Evolutionary conservation across 2,329 filamentous ascomycete genomes (phyloP).

Genomic region (Aspergillus costaricaensis): DNA sequence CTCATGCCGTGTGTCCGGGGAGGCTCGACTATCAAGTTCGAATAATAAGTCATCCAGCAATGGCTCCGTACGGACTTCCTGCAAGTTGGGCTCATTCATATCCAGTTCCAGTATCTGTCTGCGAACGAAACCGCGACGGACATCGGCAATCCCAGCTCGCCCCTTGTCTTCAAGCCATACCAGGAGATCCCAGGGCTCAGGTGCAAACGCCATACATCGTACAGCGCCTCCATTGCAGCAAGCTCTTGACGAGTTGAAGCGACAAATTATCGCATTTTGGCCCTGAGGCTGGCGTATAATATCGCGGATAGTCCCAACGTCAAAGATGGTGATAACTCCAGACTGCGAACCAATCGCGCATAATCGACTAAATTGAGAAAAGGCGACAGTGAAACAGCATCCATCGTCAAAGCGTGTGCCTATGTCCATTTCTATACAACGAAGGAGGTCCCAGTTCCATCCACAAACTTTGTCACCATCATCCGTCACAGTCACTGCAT

Average conservation of each 20-base stretch:
- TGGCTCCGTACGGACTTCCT: constrained; percentile 37
- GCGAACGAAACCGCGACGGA: constrained; percentile 49
- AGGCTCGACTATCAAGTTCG: constrained; percentile 25
- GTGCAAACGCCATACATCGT: constrained; percentile 88
- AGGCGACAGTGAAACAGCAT: constrained; percentile 52
- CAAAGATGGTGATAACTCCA: constrained; percentile 50
- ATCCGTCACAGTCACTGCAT: constrained; percentile 29
- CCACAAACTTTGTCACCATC: constrained; percentile 38
- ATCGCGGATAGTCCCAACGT: constrained; percentile 38
- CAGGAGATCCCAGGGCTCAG: constrained; percentile 83
- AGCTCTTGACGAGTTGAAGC: constrained; percentile 76
- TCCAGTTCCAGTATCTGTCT: constrained; percentile 47
- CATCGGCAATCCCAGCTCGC: constrained; percentile 49
- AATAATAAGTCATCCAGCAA: constrained; percentile 30
- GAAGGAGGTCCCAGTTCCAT: constrained; percentile 46
- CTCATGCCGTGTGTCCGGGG: constrained; percentile 22
- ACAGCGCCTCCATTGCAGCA: constrained; percentile 74
- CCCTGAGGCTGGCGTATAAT: constrained; percentile 24
- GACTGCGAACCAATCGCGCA: constrained; percentile 55
- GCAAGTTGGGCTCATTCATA: constrained; percentile 33
- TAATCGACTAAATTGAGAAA: constrained; percentile 51
- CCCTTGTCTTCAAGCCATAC: constrained; percentile 89
- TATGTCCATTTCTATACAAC: constrained; percentile 43
- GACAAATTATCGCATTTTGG: constrained; percentile 61
- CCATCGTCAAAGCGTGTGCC: constrained; percentile 43